A percentile compares a stretch with the other conserved stretches of the same genome.
These are phyloP conservation scores for Harrya chromipes DNA, from an alignment of 768 basidiomycete species.

Conservation along the genomic window DNA sequence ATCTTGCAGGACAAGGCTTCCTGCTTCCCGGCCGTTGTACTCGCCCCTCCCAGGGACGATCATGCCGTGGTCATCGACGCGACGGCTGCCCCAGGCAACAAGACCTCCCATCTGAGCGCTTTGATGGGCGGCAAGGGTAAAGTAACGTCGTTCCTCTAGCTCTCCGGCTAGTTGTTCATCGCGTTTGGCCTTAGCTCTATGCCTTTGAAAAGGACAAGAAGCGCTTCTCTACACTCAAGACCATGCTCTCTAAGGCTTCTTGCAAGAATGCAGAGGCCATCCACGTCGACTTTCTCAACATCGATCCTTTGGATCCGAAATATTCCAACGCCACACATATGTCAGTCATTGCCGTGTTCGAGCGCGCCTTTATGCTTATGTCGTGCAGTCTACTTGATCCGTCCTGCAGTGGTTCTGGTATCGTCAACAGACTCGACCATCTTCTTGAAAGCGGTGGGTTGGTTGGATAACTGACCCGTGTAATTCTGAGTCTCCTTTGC, in stretches of 20 bases:
- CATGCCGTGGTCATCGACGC: slow-evolving; percentile 78
- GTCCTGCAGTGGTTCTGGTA: slow-evolving; percentile 94
- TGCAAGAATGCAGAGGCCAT: slow-evolving; percentile 78
- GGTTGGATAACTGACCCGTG: slow-evolving; percentile 1
- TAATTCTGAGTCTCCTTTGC: slow-evolving; percentile 1
- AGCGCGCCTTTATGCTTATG: neutral
- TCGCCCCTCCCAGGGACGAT: slow-evolving; percentile 62
- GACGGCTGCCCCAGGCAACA: slow-evolving; percentile 97
- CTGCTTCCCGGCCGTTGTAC: slow-evolving; percentile 88
- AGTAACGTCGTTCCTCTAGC: slow-evolving; percentile 37
- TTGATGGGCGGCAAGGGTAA: slow-evolving; percentile 81
- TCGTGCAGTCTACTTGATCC: slow-evolving; percentile 79
- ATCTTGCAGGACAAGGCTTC: slow-evolving; percentile 98
- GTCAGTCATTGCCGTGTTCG: slow-evolving; percentile 43
- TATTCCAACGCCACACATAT: slow-evolving; percentile 80
- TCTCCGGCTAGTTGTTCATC: neutral
- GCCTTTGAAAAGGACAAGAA: slow-evolving; percentile 88
- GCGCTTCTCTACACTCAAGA: slow-evolving; percentile 78
- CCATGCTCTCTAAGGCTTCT: slow-evolving; percentile 81
- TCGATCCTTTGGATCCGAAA: slow-evolving; percentile 62
- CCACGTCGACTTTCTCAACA: slow-evolving; percentile 79
- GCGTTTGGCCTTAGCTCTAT: slow-evolving; percentile 48
- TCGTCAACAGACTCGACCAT: slow-evolving; percentile 86
- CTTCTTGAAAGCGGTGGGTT: slow-evolving; percentile 67
- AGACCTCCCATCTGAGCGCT: slow-evolving; percentile 91